Percentiles rank a stretch among this genome's conserved stretches.
These are phyloP conservation scores for Margaritispora aquatica DNA, from an alignment of 495 filamentous ascomycete species.

Conservation along the genomic window DNA sequence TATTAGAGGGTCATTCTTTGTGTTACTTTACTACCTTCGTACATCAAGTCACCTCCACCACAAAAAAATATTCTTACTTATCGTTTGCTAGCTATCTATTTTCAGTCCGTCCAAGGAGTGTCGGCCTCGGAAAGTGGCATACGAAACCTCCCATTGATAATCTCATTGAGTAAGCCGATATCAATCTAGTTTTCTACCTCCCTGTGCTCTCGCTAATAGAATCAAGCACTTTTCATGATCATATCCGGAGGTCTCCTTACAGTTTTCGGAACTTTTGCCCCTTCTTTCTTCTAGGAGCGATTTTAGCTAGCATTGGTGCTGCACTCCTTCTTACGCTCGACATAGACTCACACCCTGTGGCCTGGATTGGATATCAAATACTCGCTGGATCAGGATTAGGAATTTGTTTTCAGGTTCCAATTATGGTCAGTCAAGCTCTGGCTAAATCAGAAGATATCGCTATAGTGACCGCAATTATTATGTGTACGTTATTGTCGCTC, in stretches of 20 bases:
- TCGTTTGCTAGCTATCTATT: constrained; percentile 51
- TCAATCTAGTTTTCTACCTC: background rate
- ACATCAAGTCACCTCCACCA: constrained; percentile 19
- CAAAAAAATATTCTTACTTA: background rate
- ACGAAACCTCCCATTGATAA: constrained; percentile 49
- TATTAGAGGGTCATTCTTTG: constrained; percentile 51
- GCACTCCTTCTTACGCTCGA: constrained; percentile 2
- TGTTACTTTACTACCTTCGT: constrained; percentile 55
- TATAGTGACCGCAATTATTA: constrained; percentile 5
- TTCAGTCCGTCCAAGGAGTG: constrained; percentile 66
- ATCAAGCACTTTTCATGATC: constrained; percentile 39
- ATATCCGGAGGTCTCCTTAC: constrained; percentile 26
- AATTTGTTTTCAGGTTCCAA: constrained; percentile 3
- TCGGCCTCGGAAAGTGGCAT: constrained; percentile 8
- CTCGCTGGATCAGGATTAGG: constrained; percentile 8
- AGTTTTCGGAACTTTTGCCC: constrained; percentile 23
- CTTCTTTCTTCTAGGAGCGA: constrained; percentile 26
- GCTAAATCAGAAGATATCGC: constrained; percentile 6
- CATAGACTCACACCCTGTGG: background rate
- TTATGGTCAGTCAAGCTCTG: constrained; percentile 7
- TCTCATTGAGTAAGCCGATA: constrained; percentile 25
- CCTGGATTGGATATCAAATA: constrained; percentile 30
- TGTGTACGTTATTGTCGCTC: constrained; percentile 21
- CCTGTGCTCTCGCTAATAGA: background rate
- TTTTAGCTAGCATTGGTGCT: constrained; percentile 43